Evolutionary conservation across 768 basidiomycete species (phyloP).

Genomic region (Vararia minispora): DNA sequence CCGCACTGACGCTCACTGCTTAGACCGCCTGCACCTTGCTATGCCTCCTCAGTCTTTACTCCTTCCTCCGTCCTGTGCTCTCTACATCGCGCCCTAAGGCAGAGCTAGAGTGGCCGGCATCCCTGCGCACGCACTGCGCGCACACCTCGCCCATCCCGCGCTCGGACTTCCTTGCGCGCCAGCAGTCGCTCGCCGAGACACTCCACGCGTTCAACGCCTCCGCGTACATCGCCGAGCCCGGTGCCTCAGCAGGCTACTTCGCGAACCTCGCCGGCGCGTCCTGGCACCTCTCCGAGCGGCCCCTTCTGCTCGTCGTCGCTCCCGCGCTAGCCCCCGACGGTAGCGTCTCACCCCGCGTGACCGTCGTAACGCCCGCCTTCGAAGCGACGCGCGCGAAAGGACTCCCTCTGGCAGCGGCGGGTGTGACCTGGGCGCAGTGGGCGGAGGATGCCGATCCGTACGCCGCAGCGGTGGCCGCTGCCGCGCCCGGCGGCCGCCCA

Average conservation of each 20-base stretch:
- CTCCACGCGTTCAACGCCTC: slow-evolving; percentile 41
- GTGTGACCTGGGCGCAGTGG: slow-evolving; percentile 27
- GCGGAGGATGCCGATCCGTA: slow-evolving; percentile 25
- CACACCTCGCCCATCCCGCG: slow-evolving; percentile 34
- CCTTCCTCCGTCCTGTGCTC: no score
- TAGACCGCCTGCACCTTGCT: no score
- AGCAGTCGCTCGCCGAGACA: slow-evolving; percentile 36
- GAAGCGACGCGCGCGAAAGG: slow-evolving; percentile 60
- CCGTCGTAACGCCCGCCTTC: slow-evolving; percentile 66
- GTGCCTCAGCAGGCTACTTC: slow-evolving; percentile 59
- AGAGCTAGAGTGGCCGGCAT: no score
- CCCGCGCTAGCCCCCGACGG: slow-evolving; percentile 22
- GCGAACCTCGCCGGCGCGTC: slow-evolving; percentile 50
- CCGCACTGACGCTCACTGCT: no score
- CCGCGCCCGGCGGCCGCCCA: slow-evolving; percentile 33
- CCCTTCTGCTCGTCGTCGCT: slow-evolving; percentile 56
- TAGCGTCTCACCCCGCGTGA: slow-evolving; percentile 31
- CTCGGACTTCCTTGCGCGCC: slow-evolving; percentile 40
- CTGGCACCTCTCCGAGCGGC: slow-evolving; percentile 74
- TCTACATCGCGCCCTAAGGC: no score
- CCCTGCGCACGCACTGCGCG: slow-evolving; percentile 30
- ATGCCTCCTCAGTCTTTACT: no score
- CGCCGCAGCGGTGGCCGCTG: slow-evolving; percentile 57
- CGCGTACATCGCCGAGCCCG: slow-evolving; percentile 74
- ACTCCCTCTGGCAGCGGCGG: slow-evolving; percentile 40